Conservation (phyloP, 2,329 filamentous ascomycete genomes). For the Sporothrix brunneoviolacea region DNA sequence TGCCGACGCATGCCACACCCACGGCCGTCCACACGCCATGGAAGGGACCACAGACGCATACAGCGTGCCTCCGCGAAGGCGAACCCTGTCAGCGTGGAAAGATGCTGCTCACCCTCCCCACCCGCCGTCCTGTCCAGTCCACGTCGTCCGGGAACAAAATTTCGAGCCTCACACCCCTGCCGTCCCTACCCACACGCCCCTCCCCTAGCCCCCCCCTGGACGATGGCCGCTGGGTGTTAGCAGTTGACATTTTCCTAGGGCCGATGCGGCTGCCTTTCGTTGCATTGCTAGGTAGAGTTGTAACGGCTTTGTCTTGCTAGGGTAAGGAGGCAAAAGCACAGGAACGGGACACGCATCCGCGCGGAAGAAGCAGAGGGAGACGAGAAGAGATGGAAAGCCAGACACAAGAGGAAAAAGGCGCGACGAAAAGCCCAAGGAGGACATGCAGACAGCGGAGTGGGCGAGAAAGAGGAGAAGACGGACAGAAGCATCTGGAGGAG, state of each 20-base stretch:
- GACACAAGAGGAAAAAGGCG: neutral
- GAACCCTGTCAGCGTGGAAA: conserved; percentile 4
- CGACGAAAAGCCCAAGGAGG: neutral
- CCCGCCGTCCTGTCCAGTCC: neutral
- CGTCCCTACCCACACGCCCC: conserved; percentile 4
- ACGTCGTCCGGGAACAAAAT: neutral
- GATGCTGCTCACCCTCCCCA: conserved; percentile 1
- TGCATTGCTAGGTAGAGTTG: neutral
- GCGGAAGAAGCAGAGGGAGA: neutral
- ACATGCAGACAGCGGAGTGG: neutral
- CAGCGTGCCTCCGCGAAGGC: neutral
- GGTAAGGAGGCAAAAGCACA: neutral
- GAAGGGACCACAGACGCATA: neutral
- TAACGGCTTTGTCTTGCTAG: neutral
- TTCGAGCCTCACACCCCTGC: conserved; percentile 7
- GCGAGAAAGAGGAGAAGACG: neutral
- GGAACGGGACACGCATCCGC: neutral
- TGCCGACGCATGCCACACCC: neutral
- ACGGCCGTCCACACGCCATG: neutral
- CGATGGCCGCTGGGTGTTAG: neutral
- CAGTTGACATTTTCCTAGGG: conserved; percentile 8
- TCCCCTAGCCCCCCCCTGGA: neutral
- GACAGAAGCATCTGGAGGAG: neutral
- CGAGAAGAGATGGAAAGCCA: neutral
- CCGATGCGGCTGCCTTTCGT: conserved; percentile 7